Percentiles rank a stretch among this genome's conserved stretches.
Evolutionary conservation across 352 stramenopile species (phyloP).

Genomic region (Aphanomyces invadans): DNA sequence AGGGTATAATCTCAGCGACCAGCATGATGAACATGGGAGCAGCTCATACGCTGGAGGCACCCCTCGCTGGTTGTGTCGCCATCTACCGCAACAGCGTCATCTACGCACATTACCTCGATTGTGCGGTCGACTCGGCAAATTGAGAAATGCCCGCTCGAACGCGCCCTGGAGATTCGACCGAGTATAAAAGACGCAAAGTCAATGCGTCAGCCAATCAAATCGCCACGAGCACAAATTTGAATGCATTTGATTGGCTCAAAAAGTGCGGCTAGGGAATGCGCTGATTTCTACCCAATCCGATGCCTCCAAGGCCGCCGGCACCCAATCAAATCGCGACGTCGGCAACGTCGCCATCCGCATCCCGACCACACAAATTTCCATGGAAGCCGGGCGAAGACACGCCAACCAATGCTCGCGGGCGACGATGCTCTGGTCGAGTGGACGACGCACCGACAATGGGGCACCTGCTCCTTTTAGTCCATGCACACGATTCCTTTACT

Average conservation of each 20-base stretch:
- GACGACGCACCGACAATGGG: too few species aligned
- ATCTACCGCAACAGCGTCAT: neutral
- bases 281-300: neutral
- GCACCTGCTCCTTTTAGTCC: too few species aligned
- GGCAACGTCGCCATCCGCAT: neutral
- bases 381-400: neutral
- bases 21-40: conserved; percentile 40
- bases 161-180: neutral
- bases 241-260: neutral
- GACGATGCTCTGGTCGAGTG: too few species aligned
- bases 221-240: neutral
- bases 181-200: neutral
- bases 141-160: neutral
- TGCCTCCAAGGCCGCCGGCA: neutral
- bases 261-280: neutral
- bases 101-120: neutral
- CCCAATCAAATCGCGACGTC: neutral
- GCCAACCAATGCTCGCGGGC: too few species aligned
- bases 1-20: conserved; percentile 62
- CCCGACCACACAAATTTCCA: conserved; percentile 3
- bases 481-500: too few species aligned
- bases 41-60: conserved; percentile 34
- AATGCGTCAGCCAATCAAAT: conserved; percentile 7
- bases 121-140: neutral
- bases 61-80: conserved; percentile 36